Base-by-base conservation (phyloP, 768 basidiomycete genomes). In the Scleroderma citrinum region DNA sequence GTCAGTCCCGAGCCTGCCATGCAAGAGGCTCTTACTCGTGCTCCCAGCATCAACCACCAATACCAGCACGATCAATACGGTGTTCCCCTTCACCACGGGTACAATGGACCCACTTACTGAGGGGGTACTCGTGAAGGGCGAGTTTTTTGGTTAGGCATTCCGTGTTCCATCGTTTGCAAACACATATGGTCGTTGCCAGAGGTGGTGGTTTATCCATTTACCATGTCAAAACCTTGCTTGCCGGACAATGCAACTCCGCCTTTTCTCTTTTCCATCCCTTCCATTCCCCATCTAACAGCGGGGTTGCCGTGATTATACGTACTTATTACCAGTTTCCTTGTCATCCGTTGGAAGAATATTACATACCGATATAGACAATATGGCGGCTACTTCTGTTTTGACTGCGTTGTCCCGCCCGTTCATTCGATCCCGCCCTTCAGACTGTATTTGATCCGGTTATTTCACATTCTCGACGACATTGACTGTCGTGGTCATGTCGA, bases 1-100 rank as follows among this genome's bases (percentile, higher is more conserved):
- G 72, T 82, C 8, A 85, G 80, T 66, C 80, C 83, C 16, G 76
- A 78, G 53, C 87, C 86, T 16, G 67, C 63, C 60, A 73, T 76
- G 74, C 64, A 68, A 39, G 69, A 76, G 53, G 40, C 60, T 24
- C 58, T 72, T 19, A 51, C 54, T 30, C 65, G 55, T 31, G 69
- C 69, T 19, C 71, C 71, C 7, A 76, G 65, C 41, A 62, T 76
- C 44, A 81, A 76, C 61, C 46, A 74, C 52, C 72, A 74, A 16
- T 56, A 66, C 38, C 71, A 71, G 47, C 82, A 83, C 56, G 80
- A 82, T 54, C 66, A 63, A 44, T 75, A 71, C 48, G 76, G 74
- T 47, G 73, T 84, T 14, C 83, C 85, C 37, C 71, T 81, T 54
- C 83, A 85, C 59, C 78, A 84, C 48, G 65, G 64, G 24, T 66